Evolutionary conservation across 441 rosid species (phyloP).

Genomic region (Pelargonium cotyledonis): DNA sequence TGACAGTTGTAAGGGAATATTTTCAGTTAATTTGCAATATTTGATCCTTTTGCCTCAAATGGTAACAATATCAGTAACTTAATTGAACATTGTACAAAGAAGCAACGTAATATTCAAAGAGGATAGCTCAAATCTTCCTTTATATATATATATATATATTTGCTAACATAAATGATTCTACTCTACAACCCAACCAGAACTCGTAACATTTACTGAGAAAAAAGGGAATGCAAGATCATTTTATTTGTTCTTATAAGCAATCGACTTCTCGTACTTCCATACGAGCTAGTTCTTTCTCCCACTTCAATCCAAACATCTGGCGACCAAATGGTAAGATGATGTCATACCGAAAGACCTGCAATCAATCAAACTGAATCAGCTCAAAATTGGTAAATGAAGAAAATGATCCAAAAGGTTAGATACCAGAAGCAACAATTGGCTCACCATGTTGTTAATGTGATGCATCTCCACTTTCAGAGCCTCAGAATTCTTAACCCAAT

Average conservation of each 20-base stretch:
- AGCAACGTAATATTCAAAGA: background rate
- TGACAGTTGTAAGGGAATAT: background rate
- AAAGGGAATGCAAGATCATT: background rate
- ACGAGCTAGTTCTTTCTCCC: constrained; percentile 71
- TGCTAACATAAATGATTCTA: no score
- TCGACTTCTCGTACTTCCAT: constrained; percentile 32
- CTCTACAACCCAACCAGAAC: no score
- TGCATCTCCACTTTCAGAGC: constrained; percentile 43
- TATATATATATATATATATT: no score
- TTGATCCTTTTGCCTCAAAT: no score
- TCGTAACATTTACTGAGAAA: no score
- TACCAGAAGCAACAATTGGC: background rate
- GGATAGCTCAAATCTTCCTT: no score
- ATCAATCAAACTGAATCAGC: background rate
- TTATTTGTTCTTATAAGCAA: background rate
- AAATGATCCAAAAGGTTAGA: background rate
- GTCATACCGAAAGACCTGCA: constrained; percentile 72
- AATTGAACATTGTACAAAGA: background rate
- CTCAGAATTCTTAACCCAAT: constrained; percentile 44
- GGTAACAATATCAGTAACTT: background rate
- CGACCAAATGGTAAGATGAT: constrained; percentile 86
- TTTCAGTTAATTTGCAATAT: no score
- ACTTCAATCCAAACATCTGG: constrained; percentile 75
- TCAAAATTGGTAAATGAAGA: background rate
- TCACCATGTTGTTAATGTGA: constrained; percentile 63